Evolutionary conservation across 148 eudicot species (phyloP).

Genomic region (Linanthus parryae): DNA sequence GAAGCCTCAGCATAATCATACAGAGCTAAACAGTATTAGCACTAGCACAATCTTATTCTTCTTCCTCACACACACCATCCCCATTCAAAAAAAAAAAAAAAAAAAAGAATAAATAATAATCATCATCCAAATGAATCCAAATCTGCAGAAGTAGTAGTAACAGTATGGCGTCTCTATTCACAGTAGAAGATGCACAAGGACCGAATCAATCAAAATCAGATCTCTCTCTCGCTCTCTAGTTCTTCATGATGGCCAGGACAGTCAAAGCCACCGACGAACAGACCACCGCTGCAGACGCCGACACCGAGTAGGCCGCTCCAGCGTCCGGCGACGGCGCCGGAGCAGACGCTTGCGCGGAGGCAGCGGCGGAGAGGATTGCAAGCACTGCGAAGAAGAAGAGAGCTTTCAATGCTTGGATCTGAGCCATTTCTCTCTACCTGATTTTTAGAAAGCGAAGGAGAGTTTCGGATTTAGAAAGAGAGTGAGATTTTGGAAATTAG

Average conservation of each 20-base stretch:
- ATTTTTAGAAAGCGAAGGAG: no score
- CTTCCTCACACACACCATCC: neutral
- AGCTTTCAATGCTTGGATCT: no score
- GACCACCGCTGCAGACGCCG: conserved; percentile 16
- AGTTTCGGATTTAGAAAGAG: no score
- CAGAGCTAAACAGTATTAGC: no score
- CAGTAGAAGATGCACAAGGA: no score
- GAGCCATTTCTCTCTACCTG: no score
- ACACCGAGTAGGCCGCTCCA: conserved; percentile 12
- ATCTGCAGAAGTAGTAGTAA: no score
- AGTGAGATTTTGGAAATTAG: no score
- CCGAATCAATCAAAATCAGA: neutral
- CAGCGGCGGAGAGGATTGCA: conserved; percentile 6
- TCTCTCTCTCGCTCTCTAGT: conserved; percentile 6
- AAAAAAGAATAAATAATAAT: neutral
- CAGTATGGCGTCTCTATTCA: no score
- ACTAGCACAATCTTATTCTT: neutral
- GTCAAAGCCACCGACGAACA: conserved; percentile 21
- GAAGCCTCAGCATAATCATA: no score
- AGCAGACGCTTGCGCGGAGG: conserved; percentile 11
- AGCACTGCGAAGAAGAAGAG: neutral
- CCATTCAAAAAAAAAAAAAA: neutral
- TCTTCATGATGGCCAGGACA: conserved; percentile 12
- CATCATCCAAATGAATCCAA: no score
- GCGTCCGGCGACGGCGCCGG: neutral